Evolutionary conservation across 202 grass and related monocot species (phyloP).

Genomic region (Saccharum hybrid): DNA sequence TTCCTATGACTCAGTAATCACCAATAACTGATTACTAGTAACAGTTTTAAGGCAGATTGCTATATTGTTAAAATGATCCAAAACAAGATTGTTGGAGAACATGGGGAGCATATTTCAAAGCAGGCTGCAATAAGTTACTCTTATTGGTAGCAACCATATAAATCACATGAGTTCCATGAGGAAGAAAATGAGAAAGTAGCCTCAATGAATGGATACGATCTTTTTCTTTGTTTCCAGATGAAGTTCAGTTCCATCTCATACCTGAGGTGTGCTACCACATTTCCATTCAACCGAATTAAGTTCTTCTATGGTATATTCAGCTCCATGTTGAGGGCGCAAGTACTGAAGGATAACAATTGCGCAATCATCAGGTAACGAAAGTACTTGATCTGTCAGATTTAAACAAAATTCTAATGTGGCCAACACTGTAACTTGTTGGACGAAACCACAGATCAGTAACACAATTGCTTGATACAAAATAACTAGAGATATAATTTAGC

Average conservation of each 20-base stretch:
- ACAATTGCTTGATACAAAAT: constrained; percentile 10
- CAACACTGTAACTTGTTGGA: background rate
- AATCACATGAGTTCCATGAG: background rate
- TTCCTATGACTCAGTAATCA: background rate
- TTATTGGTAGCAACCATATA: constrained; percentile 8
- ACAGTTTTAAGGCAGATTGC: background rate
- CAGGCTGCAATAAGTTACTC: background rate
- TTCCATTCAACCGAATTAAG: constrained; percentile 53
- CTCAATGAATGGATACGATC: background rate
- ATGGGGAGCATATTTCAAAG: background rate
- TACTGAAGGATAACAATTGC: constrained; percentile 41
- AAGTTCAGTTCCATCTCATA: constrained; percentile 36
- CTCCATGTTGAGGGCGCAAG: constrained; percentile 51
- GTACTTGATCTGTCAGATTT: background rate
- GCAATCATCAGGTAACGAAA: constrained; percentile 1
- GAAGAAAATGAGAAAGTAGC: constrained; percentile 23
- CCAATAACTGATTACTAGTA: background rate
- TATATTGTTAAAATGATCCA: background rate
- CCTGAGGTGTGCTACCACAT: constrained; percentile 55
- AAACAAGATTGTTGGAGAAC: constrained; percentile 14
- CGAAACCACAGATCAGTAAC: background rate
- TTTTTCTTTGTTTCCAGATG: constrained; percentile 26
- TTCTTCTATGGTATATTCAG: constrained; percentile 51
- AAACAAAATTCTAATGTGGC: background rate
- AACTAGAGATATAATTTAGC: background rate